Evolutionary conservation across 768 basidiomycete species (phyloP).

Genomic region (Hericium rajendrae): DNA sequence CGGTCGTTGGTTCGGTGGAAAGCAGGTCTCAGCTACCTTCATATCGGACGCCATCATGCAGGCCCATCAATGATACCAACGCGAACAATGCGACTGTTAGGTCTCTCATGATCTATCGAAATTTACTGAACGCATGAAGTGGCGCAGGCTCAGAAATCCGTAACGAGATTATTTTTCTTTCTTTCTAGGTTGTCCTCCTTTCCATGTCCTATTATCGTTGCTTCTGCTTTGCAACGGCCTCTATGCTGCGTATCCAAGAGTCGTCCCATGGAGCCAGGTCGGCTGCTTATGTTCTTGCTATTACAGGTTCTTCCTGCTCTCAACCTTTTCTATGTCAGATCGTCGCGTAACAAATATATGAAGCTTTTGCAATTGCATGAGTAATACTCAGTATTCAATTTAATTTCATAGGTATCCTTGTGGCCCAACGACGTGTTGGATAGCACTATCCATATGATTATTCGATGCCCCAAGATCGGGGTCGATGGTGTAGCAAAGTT

Average conservation of each 20-base stretch:
- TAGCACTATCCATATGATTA: no score
- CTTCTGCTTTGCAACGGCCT: background rate
- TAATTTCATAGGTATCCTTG: background rate
- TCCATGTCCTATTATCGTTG: background rate
- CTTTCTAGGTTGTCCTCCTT: background rate
- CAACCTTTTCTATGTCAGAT: constrained; percentile 1
- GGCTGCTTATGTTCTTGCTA: background rate
- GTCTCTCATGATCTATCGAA: constrained; percentile 4
- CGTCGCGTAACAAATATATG: background rate
- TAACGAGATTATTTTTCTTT: background rate
- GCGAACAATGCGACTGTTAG: constrained; percentile 5
- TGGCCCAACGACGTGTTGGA: no score
- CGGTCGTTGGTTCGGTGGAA: constrained; percentile 95
- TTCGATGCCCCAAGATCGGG: no score
- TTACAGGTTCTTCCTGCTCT: background rate
- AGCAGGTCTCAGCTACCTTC: constrained; percentile 77
- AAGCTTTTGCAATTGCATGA: background rate
- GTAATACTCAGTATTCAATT: background rate
- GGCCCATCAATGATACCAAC: constrained; percentile 58
- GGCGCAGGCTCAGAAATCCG: constrained; percentile 20
- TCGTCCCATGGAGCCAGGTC: background rate
- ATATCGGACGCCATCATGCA: constrained; percentile 93
- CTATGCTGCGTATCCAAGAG: background rate
- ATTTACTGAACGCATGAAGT: constrained; percentile 15
- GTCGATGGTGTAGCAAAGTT: no score